These are phyloP conservation scores for Agrostemma githago DNA, from an alignment of 148 eudicot species.

Conservation along the genomic window DNA sequence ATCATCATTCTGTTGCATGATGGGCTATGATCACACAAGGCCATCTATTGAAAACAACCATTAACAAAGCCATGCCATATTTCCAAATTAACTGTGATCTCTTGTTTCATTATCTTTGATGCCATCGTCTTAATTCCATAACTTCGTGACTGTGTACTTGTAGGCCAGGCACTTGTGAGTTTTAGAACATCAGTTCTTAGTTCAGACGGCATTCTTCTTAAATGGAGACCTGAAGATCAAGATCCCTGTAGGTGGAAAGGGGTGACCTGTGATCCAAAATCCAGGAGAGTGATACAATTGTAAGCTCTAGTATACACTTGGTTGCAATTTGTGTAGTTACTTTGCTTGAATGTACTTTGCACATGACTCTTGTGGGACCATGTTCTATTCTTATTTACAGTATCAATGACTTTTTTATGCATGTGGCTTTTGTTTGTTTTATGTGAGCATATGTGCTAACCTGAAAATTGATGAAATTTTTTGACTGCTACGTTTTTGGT, in stretches of 20 bases:
- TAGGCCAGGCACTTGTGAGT: constrained; percentile 77
- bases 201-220: constrained; percentile 72
- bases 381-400: background rate
- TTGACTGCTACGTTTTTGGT: background rate
- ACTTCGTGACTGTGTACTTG: constrained; percentile 17
- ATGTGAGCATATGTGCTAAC: background rate
- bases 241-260: constrained; percentile 98
- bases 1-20: too few relatives aligned
- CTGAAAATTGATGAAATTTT: too few relatives aligned
- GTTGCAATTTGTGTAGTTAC: background rate
- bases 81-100: background rate
- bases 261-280: constrained; percentile 67
- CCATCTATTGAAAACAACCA: background rate
- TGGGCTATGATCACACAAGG: background rate
- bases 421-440: background rate
- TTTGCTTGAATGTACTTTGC: background rate
- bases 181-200: constrained; percentile 59
- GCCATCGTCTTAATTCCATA: background rate
- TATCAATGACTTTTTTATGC: background rate
- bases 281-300: constrained; percentile 79
- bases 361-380: background rate
- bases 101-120: background rate
- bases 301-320: constrained; percentile 34
- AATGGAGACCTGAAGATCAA: constrained; percentile 94
- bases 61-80: background rate